Percentiles rank a stretch among this genome's conserved stretches.
These are phyloP conservation scores for Boletus sp. DNA, from an alignment of 768 basidiomycete species.

Conservation along the genomic window DNA sequence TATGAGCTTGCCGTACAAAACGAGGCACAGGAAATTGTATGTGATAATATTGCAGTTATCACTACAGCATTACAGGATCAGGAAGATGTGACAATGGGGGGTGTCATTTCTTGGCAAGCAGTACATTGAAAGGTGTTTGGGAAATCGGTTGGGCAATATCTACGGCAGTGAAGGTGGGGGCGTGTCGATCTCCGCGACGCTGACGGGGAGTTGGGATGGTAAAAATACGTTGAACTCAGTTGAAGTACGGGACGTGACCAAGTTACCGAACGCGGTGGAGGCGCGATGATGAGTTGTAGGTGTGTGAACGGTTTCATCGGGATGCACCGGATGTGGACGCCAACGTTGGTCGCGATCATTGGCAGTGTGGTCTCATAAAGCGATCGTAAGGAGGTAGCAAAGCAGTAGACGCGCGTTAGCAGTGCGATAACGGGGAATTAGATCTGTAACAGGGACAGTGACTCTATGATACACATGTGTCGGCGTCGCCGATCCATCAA, in stretches of 20 bases:
- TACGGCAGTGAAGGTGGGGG: neutral
- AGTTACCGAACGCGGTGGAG: constrained; percentile 8
- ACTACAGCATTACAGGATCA: constrained; percentile 20
- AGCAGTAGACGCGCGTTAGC: neutral
- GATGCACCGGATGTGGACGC: constrained; percentile 11
- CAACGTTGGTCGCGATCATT: constrained; percentile 14
- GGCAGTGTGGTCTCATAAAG: constrained; percentile 11
- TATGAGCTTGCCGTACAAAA: constrained; percentile 7
- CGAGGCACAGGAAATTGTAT: constrained; percentile 17
- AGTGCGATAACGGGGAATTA: neutral
- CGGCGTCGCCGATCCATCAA: constrained; percentile 16
- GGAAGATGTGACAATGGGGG: constrained; percentile 2
- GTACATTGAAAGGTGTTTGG: neutral
- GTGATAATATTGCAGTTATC: neutral
- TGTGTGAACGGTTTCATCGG: constrained; percentile 12
- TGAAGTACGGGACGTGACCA: neutral
- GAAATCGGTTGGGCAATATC: neutral
- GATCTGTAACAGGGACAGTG: constrained; percentile 11
- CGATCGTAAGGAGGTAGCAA: neutral
- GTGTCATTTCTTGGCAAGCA: neutral
- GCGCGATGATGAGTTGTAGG: neutral
- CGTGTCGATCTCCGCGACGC: constrained; percentile 5
- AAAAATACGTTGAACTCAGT: neutral
- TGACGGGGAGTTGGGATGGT: constrained; percentile 7
- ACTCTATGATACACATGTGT: neutral